Evolutionary conservation across 768 basidiomycete genomes (phyloP).

Genomic region (Lactifluus volemus): DNA sequence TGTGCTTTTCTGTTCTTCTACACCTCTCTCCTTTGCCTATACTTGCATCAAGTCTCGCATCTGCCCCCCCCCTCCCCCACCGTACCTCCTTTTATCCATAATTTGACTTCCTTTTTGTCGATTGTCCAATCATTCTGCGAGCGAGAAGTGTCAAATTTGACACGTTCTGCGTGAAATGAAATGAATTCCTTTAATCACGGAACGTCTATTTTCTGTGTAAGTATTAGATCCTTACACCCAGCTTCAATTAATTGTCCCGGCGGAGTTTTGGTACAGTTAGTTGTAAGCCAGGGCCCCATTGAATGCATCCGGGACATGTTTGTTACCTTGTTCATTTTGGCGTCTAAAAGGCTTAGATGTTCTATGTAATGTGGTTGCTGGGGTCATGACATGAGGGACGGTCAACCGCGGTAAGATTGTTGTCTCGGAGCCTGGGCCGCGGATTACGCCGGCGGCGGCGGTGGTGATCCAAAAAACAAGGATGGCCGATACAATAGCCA

Average conservation of each 20-base stretch:
- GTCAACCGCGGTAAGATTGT: neutral
- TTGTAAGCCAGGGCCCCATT: neutral
- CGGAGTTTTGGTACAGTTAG: neutral
- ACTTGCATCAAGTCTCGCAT: constrained; percentile 9
- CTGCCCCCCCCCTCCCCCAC: neutral
- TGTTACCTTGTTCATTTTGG: neutral
- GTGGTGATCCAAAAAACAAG: neutral
- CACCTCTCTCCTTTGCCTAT: constrained; percentile 1
- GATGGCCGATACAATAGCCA: neutral
- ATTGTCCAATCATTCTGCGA: neutral
- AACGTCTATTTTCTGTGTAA: neutral
- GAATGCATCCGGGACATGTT: neutral
- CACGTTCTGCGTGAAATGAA: constrained; percentile 7
- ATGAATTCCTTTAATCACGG: neutral
- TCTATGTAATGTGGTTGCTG: neutral
- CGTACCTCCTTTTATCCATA: constrained; percentile 11
- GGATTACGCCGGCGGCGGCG: constrained; percentile 8
- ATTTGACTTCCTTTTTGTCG: constrained; percentile 15
- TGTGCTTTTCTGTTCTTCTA: constrained; percentile 11
- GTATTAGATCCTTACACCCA: neutral
- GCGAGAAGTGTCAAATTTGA: constrained; percentile 10
- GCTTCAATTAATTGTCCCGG: neutral
- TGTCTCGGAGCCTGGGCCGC: constrained; percentile 5
- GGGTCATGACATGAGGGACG: neutral
- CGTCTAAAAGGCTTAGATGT: neutral